These are phyloP conservation scores for Stygiomarasmius scandens DNA, from an alignment of 1,284 basidiomycete genomes.

Conservation along the genomic window DNA sequence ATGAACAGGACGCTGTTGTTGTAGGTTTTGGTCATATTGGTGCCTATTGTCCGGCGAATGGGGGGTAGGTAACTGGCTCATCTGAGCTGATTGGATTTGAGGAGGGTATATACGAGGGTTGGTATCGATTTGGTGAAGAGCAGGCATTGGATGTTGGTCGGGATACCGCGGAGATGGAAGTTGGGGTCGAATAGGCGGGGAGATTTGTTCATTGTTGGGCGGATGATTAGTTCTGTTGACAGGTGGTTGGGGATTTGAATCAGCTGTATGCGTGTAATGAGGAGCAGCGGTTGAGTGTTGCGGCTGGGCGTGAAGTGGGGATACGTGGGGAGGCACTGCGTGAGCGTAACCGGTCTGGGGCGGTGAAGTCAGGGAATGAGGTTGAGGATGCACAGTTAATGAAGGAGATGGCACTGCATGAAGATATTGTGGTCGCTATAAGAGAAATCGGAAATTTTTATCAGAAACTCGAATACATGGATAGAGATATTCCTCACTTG, in stretches of 20 bases:
- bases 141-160: background rate
- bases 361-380: background rate
- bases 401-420: constrained; percentile 1
- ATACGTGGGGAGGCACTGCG: background rate
- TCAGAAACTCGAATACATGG: too few species aligned
- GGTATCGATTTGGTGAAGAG: background rate
- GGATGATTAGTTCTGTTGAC: too few species aligned
- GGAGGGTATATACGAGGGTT: background rate
- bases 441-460: too few species aligned
- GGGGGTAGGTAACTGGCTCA: background rate
- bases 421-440: too few species aligned
- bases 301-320: background rate
- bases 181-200: background rate
- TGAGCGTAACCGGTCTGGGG: background rate
- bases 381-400: constrained; percentile 4
- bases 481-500: too few species aligned
- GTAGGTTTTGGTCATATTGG: background rate
- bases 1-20: background rate
- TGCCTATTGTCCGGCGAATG: background rate
- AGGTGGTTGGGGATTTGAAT: background rate
- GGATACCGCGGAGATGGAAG: background rate
- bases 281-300: constrained; percentile 2
- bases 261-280: background rate
- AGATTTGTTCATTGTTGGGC: background rate
- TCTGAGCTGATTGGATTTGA: background rate